phyloP scores from a whole-genome alignment of 2,329 filamentous ascomycete genomes.

The Aspergillus jensenii region DNA sequence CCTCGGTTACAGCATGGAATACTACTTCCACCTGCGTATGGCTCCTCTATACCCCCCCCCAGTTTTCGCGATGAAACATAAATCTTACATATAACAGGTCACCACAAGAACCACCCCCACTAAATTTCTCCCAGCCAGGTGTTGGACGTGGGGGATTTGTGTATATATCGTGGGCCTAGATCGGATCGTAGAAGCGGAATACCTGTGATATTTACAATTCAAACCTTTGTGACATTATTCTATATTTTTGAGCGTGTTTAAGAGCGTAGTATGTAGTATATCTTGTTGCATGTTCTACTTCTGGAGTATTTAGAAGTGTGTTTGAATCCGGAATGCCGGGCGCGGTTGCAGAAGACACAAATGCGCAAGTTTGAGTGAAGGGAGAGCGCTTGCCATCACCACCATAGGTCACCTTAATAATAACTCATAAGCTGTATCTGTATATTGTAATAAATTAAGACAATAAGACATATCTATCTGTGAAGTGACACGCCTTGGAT shows the following conservation, averaged over 20 bases:
- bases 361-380: not conserved
- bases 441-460: too few species aligned
- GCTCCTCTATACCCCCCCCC: conserved; percentile 25
- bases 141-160: conserved; percentile 30
- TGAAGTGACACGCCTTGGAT: not conserved
- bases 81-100: conserved; percentile 60
- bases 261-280: not conserved
- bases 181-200: conserved; percentile 31
- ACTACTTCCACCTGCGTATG: conserved; percentile 99
- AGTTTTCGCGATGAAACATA: not conserved
- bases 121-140: conserved; percentile 51
- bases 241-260: not conserved
- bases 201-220: conserved; percentile 6
- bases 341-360: not conserved
- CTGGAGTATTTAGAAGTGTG: not conserved
- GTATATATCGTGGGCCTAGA: conserved; percentile 42
- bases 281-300: not conserved
- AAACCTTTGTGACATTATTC: conserved; percentile 3
- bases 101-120: conserved; percentile 99
- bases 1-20: conserved; percentile 94
- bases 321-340: not conserved
- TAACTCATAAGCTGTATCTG: not conserved
- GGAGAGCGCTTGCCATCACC: not conserved
- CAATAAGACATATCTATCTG: not conserved
- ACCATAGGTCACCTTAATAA: not conserved